Evolutionary conservation across 202 grass and related monocot species (phyloP), one percentile per base, ranked within the genome.

Genomic region (Carex arenaria): DNA sequence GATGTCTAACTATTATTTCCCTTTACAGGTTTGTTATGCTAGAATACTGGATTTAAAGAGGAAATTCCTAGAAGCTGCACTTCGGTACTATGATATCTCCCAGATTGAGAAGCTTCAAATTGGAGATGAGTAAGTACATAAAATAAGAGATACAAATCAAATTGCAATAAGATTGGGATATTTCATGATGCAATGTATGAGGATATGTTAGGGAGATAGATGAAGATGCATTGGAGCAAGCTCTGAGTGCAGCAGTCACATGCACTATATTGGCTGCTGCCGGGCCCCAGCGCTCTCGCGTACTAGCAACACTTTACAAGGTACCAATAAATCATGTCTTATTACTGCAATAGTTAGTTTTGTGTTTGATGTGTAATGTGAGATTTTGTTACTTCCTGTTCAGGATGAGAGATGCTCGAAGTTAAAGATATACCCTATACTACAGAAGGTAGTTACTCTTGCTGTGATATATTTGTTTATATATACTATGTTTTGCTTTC

Each of bases 361-460:
- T 84, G 45, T 52, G 13, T 38, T 82, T 26, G 4, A 55, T 36
- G 61, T 61, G 31, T 19, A 72, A 72, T 67, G 26, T 4, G 17
- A 75, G 62, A 57, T 77, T 77, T 80, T 71, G 1, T 32, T 85
- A 26, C 87, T 69, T 59, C 59, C 13, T 75, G 86, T 86, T 65
- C 87, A 99, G 96, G 96, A 99, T 88, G 96, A 96, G 88, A 95
- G 96, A 85, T 99, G 96, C 84, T 99, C 91, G 0, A 99, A 99
- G 73, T 78, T 99, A 83, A 99, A 99, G 84, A 95, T 99, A 90
- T 99, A 99, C 62, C 93, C 96, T 56, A 99, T 99, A 86, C 80
- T 99, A 56, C 96, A 96, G 83, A 96, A 95, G 96, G 96, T 99
- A 76, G 59, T 51, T 82, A 32, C 40, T 64, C 26, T 79, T 88